A percentile compares a stretch with the other conserved stretches of the same genome.
These are phyloP conservation scores for Solanum chmielewskii DNA, from an alignment of 257 asterid species.

Conservation along the genomic window DNA sequence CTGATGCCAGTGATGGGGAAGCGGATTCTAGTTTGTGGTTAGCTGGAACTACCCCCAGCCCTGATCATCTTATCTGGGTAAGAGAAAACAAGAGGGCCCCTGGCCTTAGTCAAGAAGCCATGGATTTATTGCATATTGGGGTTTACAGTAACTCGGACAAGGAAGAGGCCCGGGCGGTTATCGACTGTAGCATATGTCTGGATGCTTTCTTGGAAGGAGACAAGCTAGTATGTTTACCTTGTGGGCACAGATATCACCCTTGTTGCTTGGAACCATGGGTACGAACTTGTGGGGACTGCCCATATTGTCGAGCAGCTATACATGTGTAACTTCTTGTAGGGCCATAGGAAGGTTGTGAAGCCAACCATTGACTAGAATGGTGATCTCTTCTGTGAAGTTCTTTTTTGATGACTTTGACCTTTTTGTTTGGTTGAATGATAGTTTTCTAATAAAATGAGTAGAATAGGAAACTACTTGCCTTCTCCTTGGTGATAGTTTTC, in stretches of 20 bases:
- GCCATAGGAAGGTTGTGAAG: background rate
- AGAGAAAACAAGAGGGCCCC: conserved; percentile 44
- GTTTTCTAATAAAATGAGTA: background rate
- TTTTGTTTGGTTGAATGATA: background rate
- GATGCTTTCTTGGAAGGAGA: conserved; percentile 72
- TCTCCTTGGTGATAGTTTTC: background rate
- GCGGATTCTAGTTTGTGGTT: conserved; percentile 40
- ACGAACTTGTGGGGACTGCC: conserved; percentile 76
- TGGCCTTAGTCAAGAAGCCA: conserved; percentile 54
- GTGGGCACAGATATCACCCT: conserved; percentile 68
- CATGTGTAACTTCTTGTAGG: conserved; percentile 5
- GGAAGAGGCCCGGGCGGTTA: conserved; percentile 17
- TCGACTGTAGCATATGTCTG: conserved; percentile 52
- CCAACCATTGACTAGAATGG: background rate
- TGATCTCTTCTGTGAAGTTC: background rate
- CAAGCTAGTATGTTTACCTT: conserved; percentile 42
- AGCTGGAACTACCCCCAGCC: conserved; percentile 15
- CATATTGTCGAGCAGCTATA: conserved; percentile 64
- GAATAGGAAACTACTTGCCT: background rate
- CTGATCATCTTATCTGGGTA: conserved; percentile 9
- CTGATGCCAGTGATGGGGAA: conserved; percentile 57
- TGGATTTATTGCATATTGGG: conserved; percentile 34
- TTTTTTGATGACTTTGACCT: background rate
- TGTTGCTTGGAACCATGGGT: conserved; percentile 77
- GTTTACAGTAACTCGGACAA: conserved; percentile 17